Evolutionary conservation across 2,329 filamentous ascomycete genomes (phyloP).

Genomic region (Colletotrichum simmondsii): DNA sequence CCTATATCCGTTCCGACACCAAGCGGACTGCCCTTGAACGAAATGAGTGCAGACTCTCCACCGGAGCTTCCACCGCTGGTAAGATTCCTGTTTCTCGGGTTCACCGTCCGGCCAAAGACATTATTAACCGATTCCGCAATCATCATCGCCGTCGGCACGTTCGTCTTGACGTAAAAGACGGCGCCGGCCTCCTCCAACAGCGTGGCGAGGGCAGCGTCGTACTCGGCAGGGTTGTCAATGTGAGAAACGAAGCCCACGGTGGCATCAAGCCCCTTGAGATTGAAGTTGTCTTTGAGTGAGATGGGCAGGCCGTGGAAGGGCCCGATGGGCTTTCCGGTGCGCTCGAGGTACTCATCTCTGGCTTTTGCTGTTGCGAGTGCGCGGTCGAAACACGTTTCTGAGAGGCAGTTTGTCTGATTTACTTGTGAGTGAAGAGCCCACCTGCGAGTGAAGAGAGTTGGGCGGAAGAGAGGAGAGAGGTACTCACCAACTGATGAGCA

Average conservation of each 20-base stretch:
- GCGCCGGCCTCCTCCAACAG: constrained; percentile 60
- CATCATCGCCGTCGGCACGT: constrained; percentile 74
- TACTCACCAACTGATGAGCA: constrained; percentile 44
- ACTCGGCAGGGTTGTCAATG: constrained; percentile 64
- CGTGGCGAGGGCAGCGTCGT: constrained; percentile 52
- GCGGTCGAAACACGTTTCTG: constrained; percentile 65
- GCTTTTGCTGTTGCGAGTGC: constrained; percentile 59
- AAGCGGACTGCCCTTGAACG: constrained; percentile 66
- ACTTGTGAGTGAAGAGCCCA: constrained; percentile 19
- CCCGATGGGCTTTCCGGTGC: constrained; percentile 60
- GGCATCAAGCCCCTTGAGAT: constrained; percentile 68
- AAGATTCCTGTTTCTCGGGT: constrained; percentile 67
- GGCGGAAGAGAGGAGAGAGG: constrained; percentile 37
- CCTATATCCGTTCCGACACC: constrained; percentile 74
- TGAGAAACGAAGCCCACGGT: constrained; percentile 72
- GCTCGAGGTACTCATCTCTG: constrained; percentile 61
- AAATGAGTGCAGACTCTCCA: constrained; percentile 73
- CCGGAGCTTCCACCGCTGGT: constrained; percentile 75
- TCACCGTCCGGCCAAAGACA: constrained; percentile 70
- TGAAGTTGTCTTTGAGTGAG: constrained; percentile 78
- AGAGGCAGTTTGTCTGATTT: constrained; percentile 57
- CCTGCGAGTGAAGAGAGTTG: background rate
- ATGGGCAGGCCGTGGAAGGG: constrained; percentile 74
- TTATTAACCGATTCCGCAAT: constrained; percentile 76
- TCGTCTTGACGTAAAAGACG: constrained; percentile 68